Evolutionary conservation across 352 stramenopile genomes (phyloP), one percentile per base, ranked within the genome.

Genomic region (Aphanomyces cochlioides): DNA sequence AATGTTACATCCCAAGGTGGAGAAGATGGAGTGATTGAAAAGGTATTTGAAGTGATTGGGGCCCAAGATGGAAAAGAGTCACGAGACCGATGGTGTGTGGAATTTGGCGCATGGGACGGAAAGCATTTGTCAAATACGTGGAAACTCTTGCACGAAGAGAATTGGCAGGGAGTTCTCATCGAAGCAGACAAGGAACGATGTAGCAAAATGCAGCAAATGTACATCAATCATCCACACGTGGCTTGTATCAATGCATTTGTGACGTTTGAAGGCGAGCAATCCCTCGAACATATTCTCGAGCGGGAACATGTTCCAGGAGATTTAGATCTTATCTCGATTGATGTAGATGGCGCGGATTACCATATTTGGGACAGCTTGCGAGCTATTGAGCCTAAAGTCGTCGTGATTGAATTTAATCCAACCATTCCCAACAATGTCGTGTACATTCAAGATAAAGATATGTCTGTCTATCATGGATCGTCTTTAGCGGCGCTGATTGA

Each of bases 41-140:
- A 73, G 19, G 67, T 95, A 34, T 95, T 93, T 73, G 47, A 72
- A 21, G 28, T 77, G 34, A 48, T 95, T 28, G 73, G 79, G 4
- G 65, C 39, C 3, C 43, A 69, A 17, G 34, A 17, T 39, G 54
- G 54, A 41, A 37, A 39, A 12, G 10, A 15, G 17, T 37, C 54
- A 7, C 19, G 15, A 12, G 38, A 36, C 6, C 72, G 83, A 57
- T 85, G 76, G 67, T 92, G 83, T 64, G 83, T 95, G n/a, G 87
- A 95, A 73, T 81, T 95, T 57, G 87, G 87, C 41, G 87, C 87
- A 3, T 95, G 87, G 85, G 84, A 94, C 76, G 87, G 87, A 38
- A 75, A 79, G 28, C 87, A 94, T 77, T 71, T 91, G 36, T 89
- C 78, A 58, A 94, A 94, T 72, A 92, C 87, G 37, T 80, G 80